These are phyloP conservation scores for Cocos nucifera DNA, from an alignment of 176 grass and related monocot species.

Conservation along the genomic window DNA sequence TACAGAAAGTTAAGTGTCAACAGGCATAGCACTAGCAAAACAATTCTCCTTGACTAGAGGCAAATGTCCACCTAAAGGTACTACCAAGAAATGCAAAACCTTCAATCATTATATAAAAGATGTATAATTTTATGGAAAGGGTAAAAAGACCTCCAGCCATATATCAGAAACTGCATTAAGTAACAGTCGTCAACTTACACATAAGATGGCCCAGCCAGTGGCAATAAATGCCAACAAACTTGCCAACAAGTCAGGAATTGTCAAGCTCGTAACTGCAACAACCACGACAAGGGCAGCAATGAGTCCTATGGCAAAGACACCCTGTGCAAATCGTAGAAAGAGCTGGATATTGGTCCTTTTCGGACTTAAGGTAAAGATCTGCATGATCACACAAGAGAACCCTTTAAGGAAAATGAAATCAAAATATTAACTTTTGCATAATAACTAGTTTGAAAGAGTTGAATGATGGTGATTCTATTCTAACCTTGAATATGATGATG, in stretches of 20 bases:
- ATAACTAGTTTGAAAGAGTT: neutral
- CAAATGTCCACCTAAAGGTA: no score
- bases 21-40: no score
- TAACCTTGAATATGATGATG: constrained; percentile 82
- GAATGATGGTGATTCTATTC: constrained; percentile 4
- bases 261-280: constrained; percentile 47
- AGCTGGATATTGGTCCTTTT: constrained; percentile 50
- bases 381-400: neutral
- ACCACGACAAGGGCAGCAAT: constrained; percentile 57
- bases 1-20: no score
- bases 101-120: no score
- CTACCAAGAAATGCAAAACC: no score
- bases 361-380: constrained; percentile 79
- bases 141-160: no score
- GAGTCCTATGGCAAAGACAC: constrained; percentile 54
- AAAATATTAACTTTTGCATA: no score
- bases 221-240: constrained; percentile 77
- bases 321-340: constrained; percentile 73
- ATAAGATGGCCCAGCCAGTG: constrained; percentile 76
- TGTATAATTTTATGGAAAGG: no score
- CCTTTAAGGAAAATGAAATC: neutral
- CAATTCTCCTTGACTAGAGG: no score
- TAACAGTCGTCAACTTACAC: constrained; percentile 41
- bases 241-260: constrained; percentile 86
- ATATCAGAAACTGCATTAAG: no score